Evolutionary conservation across 1,284 basidiomycete genomes (phyloP), one percentile per base, ranked within the genome.

Genomic region (Malassezia brasiliensis): DNA sequence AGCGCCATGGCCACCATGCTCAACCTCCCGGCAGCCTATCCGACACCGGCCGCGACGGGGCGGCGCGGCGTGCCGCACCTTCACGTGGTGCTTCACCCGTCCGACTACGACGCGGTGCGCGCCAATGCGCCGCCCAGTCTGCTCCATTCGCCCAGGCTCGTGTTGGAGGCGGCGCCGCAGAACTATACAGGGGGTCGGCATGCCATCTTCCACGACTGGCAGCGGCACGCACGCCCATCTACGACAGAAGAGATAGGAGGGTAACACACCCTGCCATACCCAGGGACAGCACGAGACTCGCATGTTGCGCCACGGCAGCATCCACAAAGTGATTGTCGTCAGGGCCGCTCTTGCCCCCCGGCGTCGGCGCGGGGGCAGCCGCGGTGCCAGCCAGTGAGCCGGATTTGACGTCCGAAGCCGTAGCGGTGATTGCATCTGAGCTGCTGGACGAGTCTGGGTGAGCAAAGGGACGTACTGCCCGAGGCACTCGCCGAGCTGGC

Each of bases 241-340:
- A 17, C 32, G 6, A 45, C 5, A 17, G 11, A 45, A 28, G 25
- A 5, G 19, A 45, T 7, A 45, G 22, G 10, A 45, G 19, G 11
- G 22, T 32, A 19, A 32, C 6, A 8, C 28, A 17, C 8, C 25
- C 22, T 6, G 42, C 42, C 11, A 31, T 6, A 3, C 15, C n/a
- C 6, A 45, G 4, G 2, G 20, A 17, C 15, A 32, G 9, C 25
- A 6, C 17, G 15, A 28, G 7, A 9, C 42, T 17, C 15, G 10
- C 25, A 6, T 30, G 32, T 41, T 14, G 15, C 28, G 8, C 22
- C 15, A 17, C 11, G 20, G 31, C 32, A 15, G 41, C 41, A 20
- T 15, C 35, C 14, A 56, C 54, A 47, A 56, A 56, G 32, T 52
- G 50, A 25, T 22, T 22, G 32, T 56, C 54, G n/a, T 52, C 50